Percentiles rank a stretch among this genome's conserved stretches.
Evolutionary conservation across 2,329 filamentous ascomycete species (phyloP).

Genomic region (Parastagonospora avenae): DNA sequence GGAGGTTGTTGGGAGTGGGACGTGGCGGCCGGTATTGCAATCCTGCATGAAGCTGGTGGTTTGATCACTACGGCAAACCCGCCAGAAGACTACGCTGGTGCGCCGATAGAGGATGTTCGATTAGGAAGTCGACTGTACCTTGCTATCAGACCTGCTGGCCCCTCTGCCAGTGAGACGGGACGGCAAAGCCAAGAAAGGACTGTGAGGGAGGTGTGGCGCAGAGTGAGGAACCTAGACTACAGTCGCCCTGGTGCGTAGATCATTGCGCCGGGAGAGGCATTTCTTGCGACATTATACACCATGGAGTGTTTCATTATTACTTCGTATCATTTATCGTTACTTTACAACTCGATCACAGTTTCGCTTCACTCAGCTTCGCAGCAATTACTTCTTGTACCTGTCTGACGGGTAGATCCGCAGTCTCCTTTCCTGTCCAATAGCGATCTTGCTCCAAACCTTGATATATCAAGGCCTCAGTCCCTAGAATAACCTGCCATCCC

Average conservation of each 20-base stretch:
- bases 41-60: slow-evolving; percentile 75
- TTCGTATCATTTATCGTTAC: background rate
- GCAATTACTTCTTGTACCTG: slow-evolving; percentile 62
- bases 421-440: slow-evolving; percentile 67
- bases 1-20: slow-evolving; percentile 86
- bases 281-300: background rate
- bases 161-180: slow-evolving; percentile 65
- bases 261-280: background rate
- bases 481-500: slow-evolving; percentile 76
- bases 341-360: slow-evolving; percentile 15
- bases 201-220: slow-evolving; percentile 73
- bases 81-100: slow-evolving; percentile 61
- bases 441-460: slow-evolving; percentile 72
- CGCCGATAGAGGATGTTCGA: slow-evolving; percentile 62
- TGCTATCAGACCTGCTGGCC: slow-evolving; percentile 71
- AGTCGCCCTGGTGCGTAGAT: slow-evolving; percentile 62
- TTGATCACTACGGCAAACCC: slow-evolving; percentile 76
- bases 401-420: slow-evolving; percentile 64
- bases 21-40: slow-evolving; percentile 75
- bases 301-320: background rate
- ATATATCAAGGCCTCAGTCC: slow-evolving; percentile 78
- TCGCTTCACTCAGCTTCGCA: slow-evolving; percentile 33
- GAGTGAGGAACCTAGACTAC: slow-evolving; percentile 71
- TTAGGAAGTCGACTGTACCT: slow-evolving; percentile 73
- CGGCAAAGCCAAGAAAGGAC: slow-evolving; percentile 71